A percentile compares a stretch with the other conserved stretches of the same genome.
phyloP scores from a whole-genome alignment of 257 asterid species.

The Lantana camara region DNA sequence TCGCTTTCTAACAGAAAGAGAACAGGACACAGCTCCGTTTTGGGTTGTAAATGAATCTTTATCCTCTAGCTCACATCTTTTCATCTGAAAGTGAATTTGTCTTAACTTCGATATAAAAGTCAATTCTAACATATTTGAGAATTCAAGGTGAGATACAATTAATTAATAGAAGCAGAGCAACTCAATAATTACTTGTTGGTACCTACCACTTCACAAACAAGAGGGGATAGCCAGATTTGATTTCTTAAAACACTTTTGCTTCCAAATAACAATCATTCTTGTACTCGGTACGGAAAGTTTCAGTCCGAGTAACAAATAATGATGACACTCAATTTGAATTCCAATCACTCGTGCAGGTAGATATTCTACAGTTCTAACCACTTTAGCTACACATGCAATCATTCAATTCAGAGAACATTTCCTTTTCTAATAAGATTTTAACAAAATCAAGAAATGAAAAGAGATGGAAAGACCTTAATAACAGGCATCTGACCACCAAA shows the following conservation, averaged over 20 bases:
- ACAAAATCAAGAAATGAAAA: not conserved
- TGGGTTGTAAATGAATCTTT: not conserved
- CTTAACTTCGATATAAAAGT: not conserved
- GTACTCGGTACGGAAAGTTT: not conserved
- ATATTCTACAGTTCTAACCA: not conserved
- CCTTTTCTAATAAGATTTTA: not conserved
- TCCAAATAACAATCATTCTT: not conserved
- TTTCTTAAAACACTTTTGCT: not conserved
- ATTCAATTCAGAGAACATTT: not conserved
- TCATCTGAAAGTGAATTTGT: not conserved
- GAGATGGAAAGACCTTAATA: slow-evolving; percentile 49
- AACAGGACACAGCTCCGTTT: not conserved
- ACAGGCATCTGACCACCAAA: slow-evolving; percentile 89
- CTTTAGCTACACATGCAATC: not conserved
- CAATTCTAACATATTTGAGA: too few relatives aligned
- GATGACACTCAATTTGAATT: not conserved
- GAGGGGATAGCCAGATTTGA: not conserved
- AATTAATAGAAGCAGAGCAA: not conserved
- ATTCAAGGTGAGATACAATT: not conserved
- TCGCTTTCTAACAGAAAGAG: not conserved
- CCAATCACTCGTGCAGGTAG: not conserved
- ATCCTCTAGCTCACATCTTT: not conserved
- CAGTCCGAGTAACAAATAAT: not conserved
- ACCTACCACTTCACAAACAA: slow-evolving; percentile 11
- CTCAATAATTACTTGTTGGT: not conserved